phyloP scores from a whole-genome alignment of 352 stramenopile genomes.

The Pythium vanterpoolii region DNA sequence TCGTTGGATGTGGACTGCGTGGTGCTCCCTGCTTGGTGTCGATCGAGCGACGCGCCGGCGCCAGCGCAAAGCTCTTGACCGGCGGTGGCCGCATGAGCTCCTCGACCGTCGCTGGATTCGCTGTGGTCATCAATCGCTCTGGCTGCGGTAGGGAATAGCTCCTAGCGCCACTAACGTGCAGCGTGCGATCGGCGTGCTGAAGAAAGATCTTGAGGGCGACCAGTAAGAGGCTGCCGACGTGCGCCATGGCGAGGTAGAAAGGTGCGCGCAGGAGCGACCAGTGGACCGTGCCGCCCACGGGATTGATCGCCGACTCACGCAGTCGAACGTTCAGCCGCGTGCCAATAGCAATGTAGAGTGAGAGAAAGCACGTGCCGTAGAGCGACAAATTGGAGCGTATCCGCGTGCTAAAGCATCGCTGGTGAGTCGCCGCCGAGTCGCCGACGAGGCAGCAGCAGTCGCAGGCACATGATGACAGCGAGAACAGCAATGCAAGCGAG shows the following conservation, averaged over 20 bases:
- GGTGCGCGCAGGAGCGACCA: conserved; percentile 65
- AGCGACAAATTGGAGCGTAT: conserved; percentile 53
- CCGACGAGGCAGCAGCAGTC: conserved; percentile 62
- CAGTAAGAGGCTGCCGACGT: conserved; percentile 60
- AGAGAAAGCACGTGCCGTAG: conserved; percentile 40
- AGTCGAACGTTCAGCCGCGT: conserved; percentile 70
- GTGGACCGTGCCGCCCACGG: conserved; percentile 69
- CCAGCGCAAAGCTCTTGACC: conserved; percentile 14
- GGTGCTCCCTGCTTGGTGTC: conserved; percentile 7
- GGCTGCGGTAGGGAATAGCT: background rate
- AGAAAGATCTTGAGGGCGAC: conserved; percentile 74
- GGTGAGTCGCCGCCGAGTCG: conserved; percentile 32
- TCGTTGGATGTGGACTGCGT: background rate
- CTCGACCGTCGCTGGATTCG: conserved; percentile 20
- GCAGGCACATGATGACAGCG: conserved; percentile 57
- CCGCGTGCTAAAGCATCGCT: conserved; percentile 44
- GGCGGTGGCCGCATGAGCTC: conserved; percentile 36
- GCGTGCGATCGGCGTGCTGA: conserved; percentile 37
- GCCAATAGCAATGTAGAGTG: conserved; percentile 56
- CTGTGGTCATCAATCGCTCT: background rate
- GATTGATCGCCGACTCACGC: conserved; percentile 70
- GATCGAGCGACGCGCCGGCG: conserved; percentile 5
- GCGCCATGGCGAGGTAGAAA: conserved; percentile 56
- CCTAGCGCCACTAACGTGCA: background rate
- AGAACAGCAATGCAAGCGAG: conserved; percentile 39